Evolutionary conservation across 225 moss, liverwort and hornwort genomes (phyloP).

Genomic region (Neckera pumila): DNA sequence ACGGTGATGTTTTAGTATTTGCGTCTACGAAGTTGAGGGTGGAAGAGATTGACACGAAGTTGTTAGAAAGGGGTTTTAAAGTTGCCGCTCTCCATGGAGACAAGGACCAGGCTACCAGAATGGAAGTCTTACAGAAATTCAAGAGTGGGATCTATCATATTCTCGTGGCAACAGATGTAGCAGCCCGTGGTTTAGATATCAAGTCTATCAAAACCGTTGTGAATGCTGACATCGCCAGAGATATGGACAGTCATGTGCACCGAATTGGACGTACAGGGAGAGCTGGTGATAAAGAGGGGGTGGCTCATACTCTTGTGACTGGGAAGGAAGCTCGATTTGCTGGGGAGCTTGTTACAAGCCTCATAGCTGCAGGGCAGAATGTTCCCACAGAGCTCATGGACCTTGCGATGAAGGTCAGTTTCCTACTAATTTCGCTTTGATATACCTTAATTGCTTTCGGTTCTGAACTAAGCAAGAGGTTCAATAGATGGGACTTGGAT

Average conservation of each 20-base stretch:
- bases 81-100: constrained; percentile 96
- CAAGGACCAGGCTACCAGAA: constrained; percentile 91
- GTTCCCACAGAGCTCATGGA: constrained; percentile 79
- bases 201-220: constrained; percentile 95
- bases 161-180: constrained; percentile 95
- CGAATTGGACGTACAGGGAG: constrained; percentile 98
- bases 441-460: not conserved
- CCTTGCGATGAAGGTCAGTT: constrained; percentile 89
- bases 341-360: constrained; percentile 83
- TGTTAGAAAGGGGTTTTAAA: constrained; percentile 62
- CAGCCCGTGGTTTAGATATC: constrained; percentile 95
- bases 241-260: constrained; percentile 98
- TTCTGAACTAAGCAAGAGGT: not conserved
- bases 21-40: constrained; percentile 90
- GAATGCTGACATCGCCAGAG: constrained; percentile 92
- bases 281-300: constrained; percentile 96
- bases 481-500: not conserved
- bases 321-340: constrained; percentile 93
- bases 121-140: constrained; percentile 93
- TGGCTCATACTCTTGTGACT: constrained; percentile 84
- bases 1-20: constrained; percentile 86
- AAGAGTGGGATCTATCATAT: constrained; percentile 75
- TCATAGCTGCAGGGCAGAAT: constrained; percentile 87
- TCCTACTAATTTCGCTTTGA: not conserved
- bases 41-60: constrained; percentile 76